phyloP scores from a whole-genome alignment of 2,329 filamentous ascomycete genomes.

The Pestalotiopsis sp. region DNA sequence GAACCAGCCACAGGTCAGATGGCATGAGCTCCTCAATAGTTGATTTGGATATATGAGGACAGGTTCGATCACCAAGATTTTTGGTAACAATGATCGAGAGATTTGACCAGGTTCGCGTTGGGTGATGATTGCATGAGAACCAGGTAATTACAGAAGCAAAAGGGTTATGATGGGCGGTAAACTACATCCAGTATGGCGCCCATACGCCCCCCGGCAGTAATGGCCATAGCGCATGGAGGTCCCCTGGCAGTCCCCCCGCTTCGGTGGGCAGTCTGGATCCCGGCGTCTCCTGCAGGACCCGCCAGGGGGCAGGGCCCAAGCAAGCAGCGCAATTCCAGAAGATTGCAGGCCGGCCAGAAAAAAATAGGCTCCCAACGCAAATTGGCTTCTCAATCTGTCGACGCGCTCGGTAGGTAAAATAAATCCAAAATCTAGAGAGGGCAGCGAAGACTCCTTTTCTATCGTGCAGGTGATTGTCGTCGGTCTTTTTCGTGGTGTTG shows the following conservation, averaged over 20 bases:
- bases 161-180: constrained; percentile 1
- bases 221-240: constrained; percentile 1
- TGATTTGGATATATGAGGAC: not conserved
- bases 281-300: not conserved
- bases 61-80: not conserved
- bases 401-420: not conserved
- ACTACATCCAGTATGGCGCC: constrained; percentile 1
- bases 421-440: not conserved
- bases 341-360: not conserved
- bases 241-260: not conserved
- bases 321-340: not conserved
- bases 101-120: not conserved
- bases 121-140: constrained; percentile 4
- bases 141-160: constrained; percentile 3
- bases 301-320: not conserved
- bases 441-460: constrained; percentile 1
- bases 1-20: not conserved
- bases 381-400: not conserved
- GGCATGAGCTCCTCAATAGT: not conserved
- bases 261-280: not conserved
- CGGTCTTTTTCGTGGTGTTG: constrained; percentile 6
- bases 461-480: constrained; percentile 6
- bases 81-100: not conserved
- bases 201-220: not conserved
- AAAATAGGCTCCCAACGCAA: not conserved